A percentile compares a stretch with the other conserved stretches of the same genome.
phyloP scores from a whole-genome alignment of 495 filamentous ascomycete species.

The Paragyromitra xinjiangensis region DNA sequence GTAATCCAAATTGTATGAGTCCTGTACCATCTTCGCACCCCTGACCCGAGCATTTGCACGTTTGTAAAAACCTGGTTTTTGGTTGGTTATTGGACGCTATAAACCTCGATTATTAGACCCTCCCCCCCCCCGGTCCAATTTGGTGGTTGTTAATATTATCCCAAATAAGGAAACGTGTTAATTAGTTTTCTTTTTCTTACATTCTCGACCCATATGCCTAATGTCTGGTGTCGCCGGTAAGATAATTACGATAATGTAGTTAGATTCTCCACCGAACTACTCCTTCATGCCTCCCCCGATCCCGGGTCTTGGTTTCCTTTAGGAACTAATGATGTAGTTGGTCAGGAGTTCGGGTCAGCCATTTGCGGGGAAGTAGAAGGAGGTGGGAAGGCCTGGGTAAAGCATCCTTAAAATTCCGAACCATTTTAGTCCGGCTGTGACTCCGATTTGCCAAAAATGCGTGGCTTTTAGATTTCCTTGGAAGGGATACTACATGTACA shows the following conservation, averaged over 20 bases:
- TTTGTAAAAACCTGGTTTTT: constrained; percentile 34
- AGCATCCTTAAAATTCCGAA: neutral
- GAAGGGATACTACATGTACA: neutral
- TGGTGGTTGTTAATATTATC: constrained; percentile 14
- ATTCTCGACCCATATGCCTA: neutral
- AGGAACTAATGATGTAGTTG: constrained; percentile 23
- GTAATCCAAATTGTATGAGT: neutral
- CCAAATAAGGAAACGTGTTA: constrained; percentile 12
- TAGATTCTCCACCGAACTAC: constrained; percentile 8
- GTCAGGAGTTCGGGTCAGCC: neutral
- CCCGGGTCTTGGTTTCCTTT: constrained; percentile 6
- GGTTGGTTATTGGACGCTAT: neutral
- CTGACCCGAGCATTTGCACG: neutral
- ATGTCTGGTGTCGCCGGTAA: constrained; percentile 9
- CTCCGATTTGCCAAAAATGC: constrained; percentile 22
- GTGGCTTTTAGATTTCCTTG: constrained; percentile 16
- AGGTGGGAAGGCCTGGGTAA: constrained; percentile 10
- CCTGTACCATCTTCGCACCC: neutral
- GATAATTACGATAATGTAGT: constrained; percentile 21
- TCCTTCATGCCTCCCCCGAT: constrained; percentile 2
- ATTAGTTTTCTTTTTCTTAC: constrained; percentile 6
- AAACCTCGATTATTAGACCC: neutral
- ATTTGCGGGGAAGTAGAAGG: constrained; percentile 22
- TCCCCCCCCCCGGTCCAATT: neutral
- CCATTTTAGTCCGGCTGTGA: constrained; percentile 6